These are phyloP conservation scores for Setaria italica DNA, from an alignment of 202 grass and related monocot genomes.

Conservation along the genomic window DNA sequence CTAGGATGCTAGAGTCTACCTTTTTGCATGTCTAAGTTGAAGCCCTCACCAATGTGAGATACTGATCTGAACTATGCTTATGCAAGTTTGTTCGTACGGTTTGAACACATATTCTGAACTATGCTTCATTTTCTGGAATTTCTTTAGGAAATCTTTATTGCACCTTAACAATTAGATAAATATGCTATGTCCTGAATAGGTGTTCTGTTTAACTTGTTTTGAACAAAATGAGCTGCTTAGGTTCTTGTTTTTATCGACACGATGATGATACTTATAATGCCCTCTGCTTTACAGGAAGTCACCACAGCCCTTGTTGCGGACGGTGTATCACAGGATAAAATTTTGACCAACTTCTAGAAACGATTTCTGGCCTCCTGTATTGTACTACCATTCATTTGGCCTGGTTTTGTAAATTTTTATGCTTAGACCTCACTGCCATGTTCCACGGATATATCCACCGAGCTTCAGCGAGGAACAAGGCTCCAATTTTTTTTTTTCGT, in stretches of 20 bases:
- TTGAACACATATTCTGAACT: background rate
- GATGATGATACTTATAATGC: constrained; percentile 21
- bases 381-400: constrained; percentile 1
- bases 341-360: constrained; percentile 77
- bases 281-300: constrained; percentile 62
- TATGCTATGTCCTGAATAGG: background rate
- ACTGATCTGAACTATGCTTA: background rate
- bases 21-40: constrained; percentile 3
- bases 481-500: background rate
- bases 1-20: background rate
- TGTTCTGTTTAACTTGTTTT: background rate
- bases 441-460: background rate
- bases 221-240: background rate
- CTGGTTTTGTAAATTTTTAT: constrained; percentile 29
- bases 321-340: constrained; percentile 83
- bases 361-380: constrained; percentile 25
- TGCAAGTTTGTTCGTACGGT: background rate
- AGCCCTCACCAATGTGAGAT: background rate
- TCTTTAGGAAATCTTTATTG: background rate
- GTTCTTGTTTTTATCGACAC: background rate
- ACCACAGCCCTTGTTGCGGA: constrained; percentile 61
- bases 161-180: background rate
- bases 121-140: background rate
- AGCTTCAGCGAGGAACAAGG: background rate
- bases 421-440: background rate